Base-by-base conservation (phyloP, 495 filamentous ascomycete genomes). In the Melanomma pulvis-pyrius region DNA sequence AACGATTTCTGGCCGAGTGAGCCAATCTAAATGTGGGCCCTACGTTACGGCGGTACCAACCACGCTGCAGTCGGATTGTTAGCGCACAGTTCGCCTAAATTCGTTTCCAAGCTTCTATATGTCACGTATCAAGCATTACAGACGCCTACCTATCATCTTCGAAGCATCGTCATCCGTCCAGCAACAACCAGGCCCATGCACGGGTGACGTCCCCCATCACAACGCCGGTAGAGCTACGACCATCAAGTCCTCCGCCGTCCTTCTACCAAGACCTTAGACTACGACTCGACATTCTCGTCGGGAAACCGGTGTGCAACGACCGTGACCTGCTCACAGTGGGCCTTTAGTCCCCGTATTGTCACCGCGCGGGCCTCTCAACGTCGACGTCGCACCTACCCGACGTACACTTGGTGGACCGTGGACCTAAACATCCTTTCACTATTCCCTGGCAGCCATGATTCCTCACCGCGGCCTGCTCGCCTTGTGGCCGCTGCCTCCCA, bases 371-470 rank as follows among this genome's bases (percentile, higher is more conserved):
- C 53, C 13, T 39, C 15, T 39, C 26, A 19, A 2, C 26, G 1
- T 54, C 51, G 11, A 29, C 22, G 22, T 26, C 25, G 24, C 5
- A 34, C 30, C 5, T 34, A 4, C 12, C 30, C 30, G 30, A 34
- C 12, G 12, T 4, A 34, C 30, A 5, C 9, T 15, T 36, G 30
- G 25, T 17, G 29, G 29, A 41, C n/a, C 29, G 7, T 57, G 1
- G 53, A 24, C 32, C 17, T 15, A 39, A 4, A 1, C 15, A 29
- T 21, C 36, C 53, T 30, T 36, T 57, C 53, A 41, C 21, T 29
- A 13, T 24, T 57, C 26, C 53, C 30, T 57, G 48, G 22, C 15
- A 51, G 1, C 53, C 53, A 57, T 57, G 53, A 19, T 39, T 41
- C 32, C 11, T 22, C 53, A 17, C 32, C 32, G 41, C 12, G 53